Conservation (phyloP, 441 rosid species). For the Bruguiera hainesii region DNA sequence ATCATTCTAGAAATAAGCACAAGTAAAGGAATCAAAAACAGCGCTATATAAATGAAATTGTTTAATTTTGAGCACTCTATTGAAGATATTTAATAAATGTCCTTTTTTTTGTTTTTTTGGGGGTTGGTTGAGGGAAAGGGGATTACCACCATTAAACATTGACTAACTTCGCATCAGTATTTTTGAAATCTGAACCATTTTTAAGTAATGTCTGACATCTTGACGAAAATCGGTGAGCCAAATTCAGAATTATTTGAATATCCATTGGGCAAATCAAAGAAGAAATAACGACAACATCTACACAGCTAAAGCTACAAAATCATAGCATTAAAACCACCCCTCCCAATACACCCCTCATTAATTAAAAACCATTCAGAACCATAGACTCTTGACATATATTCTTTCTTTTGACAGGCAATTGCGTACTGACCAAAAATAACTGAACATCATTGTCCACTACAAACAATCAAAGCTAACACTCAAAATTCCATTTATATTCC, state of each 20-base stretch:
- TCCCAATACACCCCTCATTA: not conserved
- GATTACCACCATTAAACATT: too few species aligned
- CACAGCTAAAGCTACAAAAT: conserved; percentile 2
- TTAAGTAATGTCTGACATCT: not conserved
- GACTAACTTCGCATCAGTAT: not conserved
- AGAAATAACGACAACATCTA: not conserved
- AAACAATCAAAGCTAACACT: conserved; percentile 18
- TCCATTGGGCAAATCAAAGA: conserved; percentile 2
- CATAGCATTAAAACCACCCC: not conserved
- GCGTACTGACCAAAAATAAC: conserved; percentile 19
- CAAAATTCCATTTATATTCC: conserved; percentile 8
- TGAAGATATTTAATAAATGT: too few species aligned
- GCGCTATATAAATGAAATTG: too few species aligned
- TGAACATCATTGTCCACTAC: conserved; percentile 19
- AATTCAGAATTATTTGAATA: not conserved
- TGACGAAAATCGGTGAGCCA: conserved; percentile 7
- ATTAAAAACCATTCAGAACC: conserved; percentile 15
- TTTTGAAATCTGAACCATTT: conserved; percentile 5
- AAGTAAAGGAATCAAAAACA: too few species aligned
- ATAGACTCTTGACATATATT: not conserved
- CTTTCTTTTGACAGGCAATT: not conserved
- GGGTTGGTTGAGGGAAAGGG: too few species aligned
- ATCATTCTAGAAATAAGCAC: too few species aligned
- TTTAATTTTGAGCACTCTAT: too few species aligned
- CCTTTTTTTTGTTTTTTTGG: too few species aligned